phyloP scores from a whole-genome alignment of 306 rosid genomes.

The Rosa lucieae region DNA sequence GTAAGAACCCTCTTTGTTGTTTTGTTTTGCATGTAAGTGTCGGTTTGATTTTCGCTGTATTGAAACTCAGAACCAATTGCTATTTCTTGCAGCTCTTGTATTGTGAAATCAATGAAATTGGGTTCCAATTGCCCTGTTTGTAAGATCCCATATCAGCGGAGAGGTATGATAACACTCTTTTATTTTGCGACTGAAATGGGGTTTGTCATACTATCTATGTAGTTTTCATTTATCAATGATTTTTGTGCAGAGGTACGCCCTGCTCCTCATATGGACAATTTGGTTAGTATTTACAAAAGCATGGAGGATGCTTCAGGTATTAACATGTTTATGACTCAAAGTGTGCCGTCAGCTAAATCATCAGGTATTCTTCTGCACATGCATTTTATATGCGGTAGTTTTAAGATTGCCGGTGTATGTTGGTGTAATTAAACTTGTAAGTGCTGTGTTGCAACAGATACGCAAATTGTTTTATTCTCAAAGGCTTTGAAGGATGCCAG shows the following conservation, averaged over 20 bases:
- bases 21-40: neutral
- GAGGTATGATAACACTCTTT: slow-evolving; percentile 50
- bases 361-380: slow-evolving; percentile 46
- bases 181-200: neutral
- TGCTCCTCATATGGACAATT: slow-evolving; percentile 84
- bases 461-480: neutral
- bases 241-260: slow-evolving; percentile 70
- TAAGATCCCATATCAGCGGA: slow-evolving; percentile 74
- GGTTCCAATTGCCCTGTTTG: slow-evolving; percentile 79
- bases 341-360: slow-evolving; percentile 36
- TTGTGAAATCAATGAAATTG: slow-evolving; percentile 71
- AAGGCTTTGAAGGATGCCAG: neutral
- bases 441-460: neutral
- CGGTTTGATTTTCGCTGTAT: neutral
- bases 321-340: slow-evolving; percentile 67
- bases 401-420: neutral
- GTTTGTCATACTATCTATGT: neutral
- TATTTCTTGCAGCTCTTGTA: slow-evolving; percentile 50
- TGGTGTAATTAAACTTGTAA: neutral
- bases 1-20: slow-evolving; percentile 34
- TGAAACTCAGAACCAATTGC: neutral
- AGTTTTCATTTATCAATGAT: neutral
- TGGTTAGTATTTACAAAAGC: slow-evolving; percentile 83
- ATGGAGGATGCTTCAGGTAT: slow-evolving; percentile 86
- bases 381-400: neutral